Evolutionary conservation across 2,329 filamentous ascomycete genomes (phyloP).

Genomic region (Aspergillus udagawae): DNA sequence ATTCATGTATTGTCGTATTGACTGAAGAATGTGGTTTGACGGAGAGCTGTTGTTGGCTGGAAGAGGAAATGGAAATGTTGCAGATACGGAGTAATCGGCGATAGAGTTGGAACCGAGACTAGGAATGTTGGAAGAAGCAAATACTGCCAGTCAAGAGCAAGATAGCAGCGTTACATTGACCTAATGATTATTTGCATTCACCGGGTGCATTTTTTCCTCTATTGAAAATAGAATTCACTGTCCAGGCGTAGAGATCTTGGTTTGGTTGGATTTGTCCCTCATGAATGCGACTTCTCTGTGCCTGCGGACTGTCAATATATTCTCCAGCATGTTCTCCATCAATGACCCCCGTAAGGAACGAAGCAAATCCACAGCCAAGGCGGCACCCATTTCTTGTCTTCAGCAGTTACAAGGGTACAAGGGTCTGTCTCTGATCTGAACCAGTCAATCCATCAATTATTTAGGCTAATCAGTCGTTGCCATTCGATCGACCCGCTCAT

Average conservation of each 20-base stretch:
- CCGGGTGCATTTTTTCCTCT: too few relatives aligned
- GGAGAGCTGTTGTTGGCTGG: not conserved
- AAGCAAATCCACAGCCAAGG: not conserved
- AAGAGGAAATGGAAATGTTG: not conserved
- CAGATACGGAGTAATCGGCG: not conserved
- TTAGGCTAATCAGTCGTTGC: too few relatives aligned
- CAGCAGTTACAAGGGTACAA: not conserved
- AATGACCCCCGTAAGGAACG: not conserved
- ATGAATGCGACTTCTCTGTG: not conserved
- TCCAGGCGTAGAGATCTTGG: not conserved
- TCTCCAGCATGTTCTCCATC: not conserved
- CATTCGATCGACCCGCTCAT: not conserved
- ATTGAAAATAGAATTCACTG: not conserved
- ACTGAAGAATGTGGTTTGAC: not conserved
- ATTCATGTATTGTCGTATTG: not conserved
- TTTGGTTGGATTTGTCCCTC: not conserved
- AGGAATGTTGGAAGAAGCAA: not conserved
- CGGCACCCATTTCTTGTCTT: not conserved
- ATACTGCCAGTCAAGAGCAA: not conserved
- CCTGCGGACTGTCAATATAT: not conserved
- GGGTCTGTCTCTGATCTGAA: not conserved
- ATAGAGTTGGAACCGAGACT: not conserved
- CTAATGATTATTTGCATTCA: not conserved
- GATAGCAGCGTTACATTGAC: not conserved
- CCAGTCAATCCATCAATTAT: not conserved